Percentiles rank a stretch among this genome's conserved stretches.
Conservation (phyloP, 2,329 filamentous ascomycete genomes). For the Fusarium liriodendri region DNA sequence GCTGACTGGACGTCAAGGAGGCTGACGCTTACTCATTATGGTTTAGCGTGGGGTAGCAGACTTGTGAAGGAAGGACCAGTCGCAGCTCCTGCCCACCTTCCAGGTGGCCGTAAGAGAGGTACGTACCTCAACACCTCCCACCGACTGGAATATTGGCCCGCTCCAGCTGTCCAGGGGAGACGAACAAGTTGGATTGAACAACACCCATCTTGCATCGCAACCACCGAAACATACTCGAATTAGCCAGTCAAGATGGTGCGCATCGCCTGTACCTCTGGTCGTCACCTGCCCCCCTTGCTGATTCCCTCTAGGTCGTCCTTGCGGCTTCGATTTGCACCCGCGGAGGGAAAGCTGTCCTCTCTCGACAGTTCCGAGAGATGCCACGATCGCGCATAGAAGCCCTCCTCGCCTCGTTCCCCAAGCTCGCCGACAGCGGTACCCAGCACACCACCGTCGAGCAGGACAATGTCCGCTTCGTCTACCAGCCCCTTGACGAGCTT, state of each 20-base stretch:
- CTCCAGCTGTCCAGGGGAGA: constrained; percentile 44
- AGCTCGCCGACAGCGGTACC: constrained; percentile 93
- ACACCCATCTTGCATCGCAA: constrained; percentile 33
- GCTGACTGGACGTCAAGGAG: constrained; percentile 34
- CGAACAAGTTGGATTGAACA: constrained; percentile 34
- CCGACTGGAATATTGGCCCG: constrained; percentile 46
- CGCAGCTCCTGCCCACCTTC: constrained; percentile 26
- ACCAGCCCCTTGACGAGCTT: constrained; percentile 97
- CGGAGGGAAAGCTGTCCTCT: constrained; percentile 97
- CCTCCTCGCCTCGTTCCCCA: constrained; percentile 95
- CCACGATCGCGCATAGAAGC: constrained; percentile 96
- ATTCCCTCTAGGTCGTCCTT: constrained; percentile 82
- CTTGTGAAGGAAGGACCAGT: background rate
- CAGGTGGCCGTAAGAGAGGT: constrained; percentile 38
- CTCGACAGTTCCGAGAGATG: constrained; percentile 97
- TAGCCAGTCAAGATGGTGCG: constrained; percentile 54
- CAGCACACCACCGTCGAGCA: constrained; percentile 99
- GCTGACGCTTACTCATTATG: constrained; percentile 25
- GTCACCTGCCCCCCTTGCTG: constrained; percentile 27
- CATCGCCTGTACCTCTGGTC: constrained; percentile 11
- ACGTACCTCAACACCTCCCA: constrained; percentile 42
- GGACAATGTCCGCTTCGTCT: constrained; percentile 99
- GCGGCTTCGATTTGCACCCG: constrained; percentile 99
- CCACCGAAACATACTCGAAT: constrained; percentile 31
- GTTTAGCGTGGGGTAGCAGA: constrained; percentile 33